Conservation (phyloP, 2,329 filamentous ascomycete species). For the Camillea tinctor region DNA sequence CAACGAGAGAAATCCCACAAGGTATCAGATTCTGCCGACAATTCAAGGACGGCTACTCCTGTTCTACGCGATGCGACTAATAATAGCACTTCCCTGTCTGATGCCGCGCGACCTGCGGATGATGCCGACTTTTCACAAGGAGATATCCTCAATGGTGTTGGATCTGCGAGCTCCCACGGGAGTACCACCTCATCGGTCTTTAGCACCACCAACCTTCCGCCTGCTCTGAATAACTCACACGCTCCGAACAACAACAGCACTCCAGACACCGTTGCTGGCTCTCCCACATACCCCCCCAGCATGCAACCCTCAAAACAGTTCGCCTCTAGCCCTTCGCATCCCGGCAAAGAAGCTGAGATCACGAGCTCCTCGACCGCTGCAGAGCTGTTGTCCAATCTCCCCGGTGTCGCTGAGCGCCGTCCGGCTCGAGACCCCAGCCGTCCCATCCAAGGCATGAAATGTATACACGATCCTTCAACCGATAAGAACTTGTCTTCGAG, state of each 20-base stretch:
- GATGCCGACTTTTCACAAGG: constrained; percentile 59
- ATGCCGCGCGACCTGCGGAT: constrained; percentile 44
- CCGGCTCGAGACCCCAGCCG: constrained; percentile 57
- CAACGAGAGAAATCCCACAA: constrained; percentile 56
- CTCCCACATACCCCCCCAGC: constrained; percentile 46
- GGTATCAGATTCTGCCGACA: constrained; percentile 27
- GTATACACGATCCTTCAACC: constrained; percentile 57
- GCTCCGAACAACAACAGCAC: constrained; percentile 47
- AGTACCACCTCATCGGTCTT: constrained; percentile 72
- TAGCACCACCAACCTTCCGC: constrained; percentile 48
- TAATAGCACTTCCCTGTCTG: constrained; percentile 35
- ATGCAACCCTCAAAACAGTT: constrained; percentile 52
- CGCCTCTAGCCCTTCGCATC: constrained; percentile 51
- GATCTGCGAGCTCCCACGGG: constrained; percentile 69
- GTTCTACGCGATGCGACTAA: constrained; percentile 36
- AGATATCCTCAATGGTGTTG: constrained; percentile 68
- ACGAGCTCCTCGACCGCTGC: constrained; percentile 30
- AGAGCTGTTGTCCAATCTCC: constrained; percentile 28
- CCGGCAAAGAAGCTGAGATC: constrained; percentile 38
- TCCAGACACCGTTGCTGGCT: constrained; percentile 52
- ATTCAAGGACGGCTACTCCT: constrained; percentile 28
- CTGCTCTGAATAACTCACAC: constrained; percentile 39
- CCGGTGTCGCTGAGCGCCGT: constrained; percentile 40
- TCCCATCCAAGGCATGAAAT: constrained; percentile 55
- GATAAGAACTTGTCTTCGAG: constrained; percentile 44